These are phyloP conservation scores for Prasinococcaceae sp. DNA, from an alignment of 139 green algal species.

Conservation along the genomic window DNA sequence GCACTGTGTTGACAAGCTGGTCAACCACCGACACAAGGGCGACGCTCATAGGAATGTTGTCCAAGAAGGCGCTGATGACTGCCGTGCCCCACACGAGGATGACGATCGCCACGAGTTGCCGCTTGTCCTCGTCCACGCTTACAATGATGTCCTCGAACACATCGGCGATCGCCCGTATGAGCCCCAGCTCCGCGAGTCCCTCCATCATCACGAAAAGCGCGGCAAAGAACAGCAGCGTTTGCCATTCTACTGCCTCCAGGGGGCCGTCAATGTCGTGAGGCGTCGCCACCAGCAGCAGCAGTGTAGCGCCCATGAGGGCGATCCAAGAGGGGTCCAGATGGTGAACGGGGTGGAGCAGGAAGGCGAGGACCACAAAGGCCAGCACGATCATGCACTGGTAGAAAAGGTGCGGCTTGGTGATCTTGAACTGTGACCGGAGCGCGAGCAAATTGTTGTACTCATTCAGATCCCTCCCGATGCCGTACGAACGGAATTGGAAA, in stretches of 20 bases:
- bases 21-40: conserved; percentile 38
- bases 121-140: conserved; percentile 4
- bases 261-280: conserved; percentile 14
- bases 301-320: conserved; percentile 30
- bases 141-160: conserved; percentile 16
- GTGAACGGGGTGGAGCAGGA: conserved; percentile 41
- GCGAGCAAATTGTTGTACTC: too few relatives aligned
- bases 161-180: conserved; percentile 13
- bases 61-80: conserved; percentile 24
- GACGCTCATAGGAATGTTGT: conserved; percentile 36
- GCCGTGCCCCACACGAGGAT: conserved; percentile 24
- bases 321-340: conserved; percentile 37
- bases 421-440: too few relatives aligned
- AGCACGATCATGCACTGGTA: conserved; percentile 28
- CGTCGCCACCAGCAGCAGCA: conserved; percentile 19
- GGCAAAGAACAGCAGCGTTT: conserved; percentile 38
- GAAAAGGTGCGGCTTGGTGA: conserved; percentile 25
- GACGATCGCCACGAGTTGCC: conserved; percentile 22
- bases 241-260: conserved; percentile 33
- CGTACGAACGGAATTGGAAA: too few relatives aligned
- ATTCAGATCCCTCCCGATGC: too few relatives aligned
- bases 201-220: conserved; percentile 33
- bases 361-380: conserved; percentile 29
- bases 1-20: conserved; percentile 14
- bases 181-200: conserved; percentile 19